Conservation (phyloP, 441 rosid species). For the Cnidoscolus chayamansa region DNA sequence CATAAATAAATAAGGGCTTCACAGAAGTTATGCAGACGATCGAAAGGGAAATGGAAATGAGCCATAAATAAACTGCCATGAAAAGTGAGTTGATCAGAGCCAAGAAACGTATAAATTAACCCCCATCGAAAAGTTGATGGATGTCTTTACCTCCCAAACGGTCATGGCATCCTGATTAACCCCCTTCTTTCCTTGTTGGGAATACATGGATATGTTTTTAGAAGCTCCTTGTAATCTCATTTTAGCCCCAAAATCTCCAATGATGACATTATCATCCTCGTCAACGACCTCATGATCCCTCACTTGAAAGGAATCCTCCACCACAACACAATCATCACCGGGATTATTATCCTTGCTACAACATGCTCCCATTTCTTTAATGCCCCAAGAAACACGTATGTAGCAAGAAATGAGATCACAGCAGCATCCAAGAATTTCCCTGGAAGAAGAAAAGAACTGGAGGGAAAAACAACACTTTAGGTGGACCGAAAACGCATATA, state of each 20-base stretch:
- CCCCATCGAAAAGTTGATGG: background rate
- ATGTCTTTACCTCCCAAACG: conserved; percentile 76
- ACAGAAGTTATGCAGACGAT: no score
- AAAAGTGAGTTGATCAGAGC: no score
- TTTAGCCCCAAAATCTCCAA: conserved; percentile 56
- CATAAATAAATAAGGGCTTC: no score
- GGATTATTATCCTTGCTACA: conserved; percentile 48
- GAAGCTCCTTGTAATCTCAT: conserved; percentile 66
- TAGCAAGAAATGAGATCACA: conserved; percentile 2
- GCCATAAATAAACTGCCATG: no score
- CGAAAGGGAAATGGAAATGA: no score
- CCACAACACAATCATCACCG: conserved; percentile 22
- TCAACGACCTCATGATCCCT: conserved; percentile 21
- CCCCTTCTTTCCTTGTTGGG: conserved; percentile 79
- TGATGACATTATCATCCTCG: conserved; percentile 32
- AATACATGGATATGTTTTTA: conserved; percentile 57
- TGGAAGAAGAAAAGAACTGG: background rate
- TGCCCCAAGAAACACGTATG: conserved; percentile 4
- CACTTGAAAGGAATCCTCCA: conserved; percentile 30
- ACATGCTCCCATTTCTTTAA: conserved; percentile 64
- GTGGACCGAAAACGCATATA: background rate
- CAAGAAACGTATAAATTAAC: background rate
- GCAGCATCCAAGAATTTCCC: conserved; percentile 21
- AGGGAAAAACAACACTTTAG: background rate
- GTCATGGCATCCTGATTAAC: conserved; percentile 89